These are phyloP conservation scores for Carpinus fangiana DNA, from an alignment of 306 rosid genomes.

Conservation along the genomic window DNA sequence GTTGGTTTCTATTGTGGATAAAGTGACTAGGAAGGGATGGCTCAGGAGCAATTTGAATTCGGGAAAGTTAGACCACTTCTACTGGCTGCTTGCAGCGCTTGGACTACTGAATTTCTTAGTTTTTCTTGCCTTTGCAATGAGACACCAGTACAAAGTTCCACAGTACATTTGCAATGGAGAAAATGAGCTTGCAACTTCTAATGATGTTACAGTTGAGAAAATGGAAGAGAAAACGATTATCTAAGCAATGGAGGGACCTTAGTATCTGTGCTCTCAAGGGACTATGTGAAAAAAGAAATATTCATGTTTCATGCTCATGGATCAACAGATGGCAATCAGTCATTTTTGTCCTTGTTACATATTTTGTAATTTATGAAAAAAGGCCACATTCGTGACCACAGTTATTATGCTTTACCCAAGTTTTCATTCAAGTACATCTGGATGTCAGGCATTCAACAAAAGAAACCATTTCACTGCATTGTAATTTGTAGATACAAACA, in stretches of 20 bases:
- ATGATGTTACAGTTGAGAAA: conserved; percentile 37
- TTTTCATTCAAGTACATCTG: conserved; percentile 1
- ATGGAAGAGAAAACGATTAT: conserved; percentile 30
- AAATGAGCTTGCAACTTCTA: conserved; percentile 50
- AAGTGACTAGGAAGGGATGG: conserved; percentile 66
- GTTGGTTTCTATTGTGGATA: conserved; percentile 68
- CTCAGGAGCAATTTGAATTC: conserved; percentile 66
- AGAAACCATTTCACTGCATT: conserved; percentile 14
- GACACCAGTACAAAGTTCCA: conserved; percentile 75
- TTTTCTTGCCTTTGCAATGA: conserved; percentile 63
- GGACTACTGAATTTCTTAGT: conserved; percentile 57
- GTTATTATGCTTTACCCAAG: neutral
- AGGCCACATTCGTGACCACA: conserved; percentile 10
- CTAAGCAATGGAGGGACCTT: conserved; percentile 55
- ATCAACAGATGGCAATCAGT: conserved; percentile 17
- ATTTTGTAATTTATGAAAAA: conserved; percentile 4
- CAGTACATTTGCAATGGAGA: conserved; percentile 33
- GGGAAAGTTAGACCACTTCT: conserved; percentile 69
- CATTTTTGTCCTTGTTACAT: neutral
- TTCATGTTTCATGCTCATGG: conserved; percentile 10
- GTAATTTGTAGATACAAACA: conserved; percentile 17
- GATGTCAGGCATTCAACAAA: conserved; percentile 14
- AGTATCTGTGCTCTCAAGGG: conserved; percentile 20
- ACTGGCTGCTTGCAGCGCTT: conserved; percentile 72
- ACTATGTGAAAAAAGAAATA: too few species aligned